Evolutionary conservation across 2,329 filamentous ascomycete species (phyloP).

Genomic region (Colletotrichum tropicale): DNA sequence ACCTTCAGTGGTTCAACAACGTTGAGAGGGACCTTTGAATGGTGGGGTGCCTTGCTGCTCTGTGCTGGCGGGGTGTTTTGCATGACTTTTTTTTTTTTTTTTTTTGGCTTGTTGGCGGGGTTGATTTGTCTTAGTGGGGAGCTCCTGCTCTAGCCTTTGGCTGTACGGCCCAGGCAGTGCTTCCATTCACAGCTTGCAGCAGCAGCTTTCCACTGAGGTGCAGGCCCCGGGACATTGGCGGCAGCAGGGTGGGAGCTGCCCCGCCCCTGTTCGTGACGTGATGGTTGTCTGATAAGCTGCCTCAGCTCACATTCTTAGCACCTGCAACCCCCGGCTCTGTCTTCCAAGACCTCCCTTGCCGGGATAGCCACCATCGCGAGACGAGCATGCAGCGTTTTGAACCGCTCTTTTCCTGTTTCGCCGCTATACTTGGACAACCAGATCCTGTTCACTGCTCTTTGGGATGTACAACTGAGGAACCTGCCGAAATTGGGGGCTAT

Average conservation of each 20-base stretch:
- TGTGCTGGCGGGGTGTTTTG: conserved; percentile 24
- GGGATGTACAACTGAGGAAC: background rate
- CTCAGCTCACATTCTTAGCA: background rate
- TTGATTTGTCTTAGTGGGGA: conserved; percentile 17
- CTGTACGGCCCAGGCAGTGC: background rate
- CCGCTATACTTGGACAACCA: background rate
- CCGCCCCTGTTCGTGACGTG: conserved; percentile 23
- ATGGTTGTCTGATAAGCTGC: conserved; percentile 22
- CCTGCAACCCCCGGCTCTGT: background rate
- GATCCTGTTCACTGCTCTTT: background rate
- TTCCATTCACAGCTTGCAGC: background rate
- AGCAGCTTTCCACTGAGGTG: background rate
- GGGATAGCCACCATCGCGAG: background rate
- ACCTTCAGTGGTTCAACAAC: conserved; percentile 17
- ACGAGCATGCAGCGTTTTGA: background rate
- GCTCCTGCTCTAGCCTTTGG: background rate
- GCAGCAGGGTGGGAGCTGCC: background rate
- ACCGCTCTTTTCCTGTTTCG: conserved; percentile 1
- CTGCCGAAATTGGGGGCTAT: background rate
- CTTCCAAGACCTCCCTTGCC: background rate
- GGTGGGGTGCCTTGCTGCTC: conserved; percentile 27
- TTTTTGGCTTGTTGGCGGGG: conserved; percentile 26
- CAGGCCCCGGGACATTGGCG: background rate
- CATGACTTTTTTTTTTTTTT: conserved; percentile 16
- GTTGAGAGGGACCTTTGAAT: conserved; percentile 15